Base-by-base conservation (phyloP, 2,329 filamentous ascomycete genomes). In the Cytospora chrysosperma region DNA sequence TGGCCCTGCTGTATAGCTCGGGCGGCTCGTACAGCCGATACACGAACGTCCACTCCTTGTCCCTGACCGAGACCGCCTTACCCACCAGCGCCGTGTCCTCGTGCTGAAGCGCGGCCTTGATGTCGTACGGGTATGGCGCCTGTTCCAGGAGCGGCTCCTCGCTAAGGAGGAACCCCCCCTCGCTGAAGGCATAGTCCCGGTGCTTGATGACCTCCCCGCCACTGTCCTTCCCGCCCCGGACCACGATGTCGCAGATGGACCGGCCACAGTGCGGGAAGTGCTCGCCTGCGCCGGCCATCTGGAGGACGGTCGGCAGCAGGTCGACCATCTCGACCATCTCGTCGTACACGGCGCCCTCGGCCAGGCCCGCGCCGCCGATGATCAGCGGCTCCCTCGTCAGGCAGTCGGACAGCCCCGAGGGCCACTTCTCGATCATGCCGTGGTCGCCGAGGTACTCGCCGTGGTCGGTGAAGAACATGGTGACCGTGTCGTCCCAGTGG, bases 131-230 rank as follows among this genome's bases (percentile, higher is more conserved):
- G 34, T 75, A 81, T 0, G 75, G 74, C 0, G 74, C 73, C 59
- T 78, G 75, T 58, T 81, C 78, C 0, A 81, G 70, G 0, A 81
- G 68, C 2, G 77, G 78, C 59, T 81, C 78, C 59, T 81, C 78
- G 0, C 69, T 72, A 0, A 69, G 71, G 1, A 80, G 68, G 62
- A 81, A 81, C 0, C 78, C 78, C 0, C 77, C 78, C 65, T 81
- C 78, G 2, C 74, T 75, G 56, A 76, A 80, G 0, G 77, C 73
- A 37, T 74, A 79, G 19, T 72, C 61, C 63, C 77, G 78, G 67
- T 76, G 75, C 6, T 65, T 50, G 8, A 65, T 68, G 4, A 59
- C 63, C 12, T 70, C 34, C 0, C 70, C 67, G 49, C 13, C 30
- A 15, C 34, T 51, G 13, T 30, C 52, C 34, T 26, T 50, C 24